Conservation (phyloP, 208 protist genomes). For the Leishmania arabica region DNA sequence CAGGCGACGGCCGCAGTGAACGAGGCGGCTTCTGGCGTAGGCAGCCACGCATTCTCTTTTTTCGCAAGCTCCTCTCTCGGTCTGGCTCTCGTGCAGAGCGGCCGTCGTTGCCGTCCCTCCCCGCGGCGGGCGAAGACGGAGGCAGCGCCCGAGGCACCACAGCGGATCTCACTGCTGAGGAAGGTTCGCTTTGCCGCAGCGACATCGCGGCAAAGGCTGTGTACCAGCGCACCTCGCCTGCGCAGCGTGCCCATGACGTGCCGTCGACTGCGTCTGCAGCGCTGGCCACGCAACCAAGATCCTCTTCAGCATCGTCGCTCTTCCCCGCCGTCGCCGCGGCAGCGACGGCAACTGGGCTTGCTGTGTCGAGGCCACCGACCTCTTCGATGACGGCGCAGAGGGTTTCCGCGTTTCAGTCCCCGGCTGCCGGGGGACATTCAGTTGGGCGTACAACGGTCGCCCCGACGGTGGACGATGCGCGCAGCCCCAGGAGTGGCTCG, state of each 20-base stretch:
- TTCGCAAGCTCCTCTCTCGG: slow-evolving; percentile 1
- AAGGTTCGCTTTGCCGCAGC: neutral
- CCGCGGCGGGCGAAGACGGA: neutral
- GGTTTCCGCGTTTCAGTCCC: neutral
- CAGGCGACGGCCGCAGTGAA: neutral
- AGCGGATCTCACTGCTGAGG: neutral
- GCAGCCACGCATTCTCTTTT: neutral
- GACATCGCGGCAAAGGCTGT: neutral
- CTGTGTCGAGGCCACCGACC: neutral
- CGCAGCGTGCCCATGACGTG: neutral
- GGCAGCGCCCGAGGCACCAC: neutral
- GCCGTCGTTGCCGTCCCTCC: neutral
- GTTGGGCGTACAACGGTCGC: neutral
- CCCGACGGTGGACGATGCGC: neutral
- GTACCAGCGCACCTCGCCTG: neutral
- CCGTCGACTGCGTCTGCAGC: neutral
- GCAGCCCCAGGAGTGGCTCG: neutral
- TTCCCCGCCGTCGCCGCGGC: neutral
- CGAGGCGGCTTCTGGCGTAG: neutral
- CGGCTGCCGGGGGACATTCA: neutral
- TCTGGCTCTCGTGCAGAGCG: neutral
- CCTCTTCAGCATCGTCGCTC: neutral
- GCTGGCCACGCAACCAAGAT: neutral
- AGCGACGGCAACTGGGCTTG: neutral
- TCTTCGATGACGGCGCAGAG: neutral